Conservation (phyloP, 2,329 filamentous ascomycete genomes). For the Colletotrichum sp. region DNA sequence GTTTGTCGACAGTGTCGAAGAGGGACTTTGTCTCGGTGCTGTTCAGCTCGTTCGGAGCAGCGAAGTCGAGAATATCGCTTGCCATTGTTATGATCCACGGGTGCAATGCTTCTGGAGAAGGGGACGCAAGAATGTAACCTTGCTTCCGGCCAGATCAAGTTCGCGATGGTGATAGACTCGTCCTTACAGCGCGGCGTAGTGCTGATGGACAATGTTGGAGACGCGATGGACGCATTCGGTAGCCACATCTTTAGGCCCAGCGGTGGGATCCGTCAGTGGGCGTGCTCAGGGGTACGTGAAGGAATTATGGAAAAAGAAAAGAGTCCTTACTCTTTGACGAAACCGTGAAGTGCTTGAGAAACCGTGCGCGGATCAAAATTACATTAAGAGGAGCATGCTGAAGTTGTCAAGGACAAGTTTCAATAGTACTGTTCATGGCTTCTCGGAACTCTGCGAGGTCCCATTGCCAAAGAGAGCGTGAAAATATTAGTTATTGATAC, state of each 20-base stretch:
- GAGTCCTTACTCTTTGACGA: neutral
- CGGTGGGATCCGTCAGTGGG: neutral
- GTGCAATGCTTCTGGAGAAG: no score
- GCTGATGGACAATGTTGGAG: no score
- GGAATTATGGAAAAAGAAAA: neutral
- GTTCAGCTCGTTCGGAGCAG: no score
- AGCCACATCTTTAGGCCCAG: neutral
- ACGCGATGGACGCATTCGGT: neutral
- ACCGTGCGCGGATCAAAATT: neutral
- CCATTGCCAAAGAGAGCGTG: neutral
- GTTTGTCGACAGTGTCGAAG: neutral
- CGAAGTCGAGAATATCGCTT: no score
- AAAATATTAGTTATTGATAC: neutral
- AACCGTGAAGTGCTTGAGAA: neutral
- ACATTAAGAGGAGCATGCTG: neutral
- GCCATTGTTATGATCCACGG: no score
- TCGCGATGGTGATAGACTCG: no score
- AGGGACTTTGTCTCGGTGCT: no score
- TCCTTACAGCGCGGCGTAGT: no score
- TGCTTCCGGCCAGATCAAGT: no score
- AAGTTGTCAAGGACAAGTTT: neutral
- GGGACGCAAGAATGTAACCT: rapidly evolving
- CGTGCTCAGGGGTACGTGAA: neutral
- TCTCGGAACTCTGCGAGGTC: neutral
- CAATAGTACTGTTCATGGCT: neutral